These are phyloP conservation scores for Chaetomium olivaceum DNA, from an alignment of 2,329 filamentous ascomycete species.

Conservation along the genomic window DNA sequence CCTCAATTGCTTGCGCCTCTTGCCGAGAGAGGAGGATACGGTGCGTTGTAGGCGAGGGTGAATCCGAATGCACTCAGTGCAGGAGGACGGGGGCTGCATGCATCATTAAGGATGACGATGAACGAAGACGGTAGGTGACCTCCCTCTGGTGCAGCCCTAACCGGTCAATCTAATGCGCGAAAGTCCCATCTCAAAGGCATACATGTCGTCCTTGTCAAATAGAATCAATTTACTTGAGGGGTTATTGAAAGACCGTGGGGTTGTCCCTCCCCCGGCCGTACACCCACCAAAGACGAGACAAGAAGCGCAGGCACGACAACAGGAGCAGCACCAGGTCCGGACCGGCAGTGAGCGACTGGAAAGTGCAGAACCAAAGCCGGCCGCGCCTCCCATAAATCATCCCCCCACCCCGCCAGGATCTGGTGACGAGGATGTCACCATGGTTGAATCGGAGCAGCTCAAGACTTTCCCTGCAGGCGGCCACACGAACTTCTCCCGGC, in stretches of 20 bases:
- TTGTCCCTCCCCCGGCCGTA: constrained; percentile 50
- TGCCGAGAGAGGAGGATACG: constrained; percentile 50
- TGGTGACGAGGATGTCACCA: constrained; percentile 37
- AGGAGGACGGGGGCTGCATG: constrained; percentile 52
- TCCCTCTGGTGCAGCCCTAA: background rate
- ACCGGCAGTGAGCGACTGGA: background rate
- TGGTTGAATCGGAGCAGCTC: constrained; percentile 34
- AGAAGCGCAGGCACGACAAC: constrained; percentile 40
- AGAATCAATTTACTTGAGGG: constrained; percentile 54
- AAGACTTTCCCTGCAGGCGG: constrained; percentile 29
- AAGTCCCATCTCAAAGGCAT: constrained; percentile 60
- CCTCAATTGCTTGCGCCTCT: constrained; percentile 57
- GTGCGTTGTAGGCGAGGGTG: constrained; percentile 56
- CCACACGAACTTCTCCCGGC: constrained; percentile 26
- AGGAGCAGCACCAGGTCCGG: constrained; percentile 29
- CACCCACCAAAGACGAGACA: constrained; percentile 56
- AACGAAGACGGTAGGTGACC: constrained; percentile 50
- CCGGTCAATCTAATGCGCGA: constrained; percentile 9
- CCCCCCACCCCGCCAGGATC: constrained; percentile 35
- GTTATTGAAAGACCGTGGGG: constrained; percentile 52
- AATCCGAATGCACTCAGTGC: constrained; percentile 54
- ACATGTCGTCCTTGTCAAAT: constrained; percentile 58
- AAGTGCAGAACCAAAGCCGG: constrained; percentile 20
- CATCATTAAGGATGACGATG: constrained; percentile 60
- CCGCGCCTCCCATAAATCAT: constrained; percentile 28